Base-by-base conservation (phyloP, 805 yeast species). In the Lipomyces kockii region DNA sequence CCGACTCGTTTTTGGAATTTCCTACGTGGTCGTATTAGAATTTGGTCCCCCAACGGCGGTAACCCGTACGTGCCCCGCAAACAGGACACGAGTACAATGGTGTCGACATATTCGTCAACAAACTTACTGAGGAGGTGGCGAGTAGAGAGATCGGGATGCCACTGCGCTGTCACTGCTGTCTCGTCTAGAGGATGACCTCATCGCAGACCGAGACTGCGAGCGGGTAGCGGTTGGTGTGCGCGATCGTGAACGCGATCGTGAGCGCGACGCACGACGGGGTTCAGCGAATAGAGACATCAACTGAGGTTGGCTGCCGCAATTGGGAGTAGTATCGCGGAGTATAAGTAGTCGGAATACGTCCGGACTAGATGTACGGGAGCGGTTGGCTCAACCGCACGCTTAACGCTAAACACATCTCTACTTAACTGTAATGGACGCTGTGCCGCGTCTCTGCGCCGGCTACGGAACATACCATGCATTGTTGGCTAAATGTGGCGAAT, bases 1-100 rank as follows among this genome's bases (percentile, higher is more conserved):
- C 81, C 76, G 2, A 83, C 79, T 39, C 80, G 76, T 46, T 76
- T 78, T 29, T 77, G 72, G 61, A 72, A 76, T 43, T 71, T 68
- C 54, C 70, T 68, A 29, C 27, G 35, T 11, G 27, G 22, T 12
- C 49, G 35, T 22, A 59, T 61, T 57, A 61, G 62, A 35, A 22
- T n/a, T 22, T 25, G 29, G 51, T n/a, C 1, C 9, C 43, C 22
- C 60, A 5, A 7, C n/a, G 25, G 53, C 27, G 11, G 25, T 17
- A 25, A 22, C 32, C 34, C n/a, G 34, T 25, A 52, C 34, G 35
- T 25, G 32, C 17, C 55, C 53, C 49, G 29, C 9, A 11, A 17
- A 25, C 60, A 17, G 17, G 49, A n/a, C 20, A 14, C 29, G 2
- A 34, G 34, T 12, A n/a, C 27, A 56, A 17, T 56, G 46, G 8